phyloP scores from a whole-genome alignment of 1,284 basidiomycete species.

The Coniferiporia sulphurascens region DNA sequence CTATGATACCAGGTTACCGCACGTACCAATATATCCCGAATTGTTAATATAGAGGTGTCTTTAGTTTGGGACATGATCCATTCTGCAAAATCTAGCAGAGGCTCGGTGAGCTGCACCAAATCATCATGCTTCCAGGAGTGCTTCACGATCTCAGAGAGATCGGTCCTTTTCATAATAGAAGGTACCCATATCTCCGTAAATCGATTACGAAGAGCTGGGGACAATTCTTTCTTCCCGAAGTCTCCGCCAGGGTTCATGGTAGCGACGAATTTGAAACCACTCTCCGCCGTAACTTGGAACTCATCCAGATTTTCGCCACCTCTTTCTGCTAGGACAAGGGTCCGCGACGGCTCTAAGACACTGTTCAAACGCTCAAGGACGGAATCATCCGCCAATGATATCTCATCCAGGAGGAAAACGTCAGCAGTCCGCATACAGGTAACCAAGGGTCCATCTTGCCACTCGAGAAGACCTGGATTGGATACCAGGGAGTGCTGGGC shows the following conservation, averaged over 20 bases:
- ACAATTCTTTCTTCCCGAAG: slow-evolving; percentile 98
- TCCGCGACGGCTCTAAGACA: slow-evolving; percentile 88
- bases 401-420: slow-evolving; percentile 92
- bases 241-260: slow-evolving; percentile 99
- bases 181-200: slow-evolving; percentile 99
- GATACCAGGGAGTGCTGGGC: slow-evolving; percentile 25
- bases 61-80: slow-evolving; percentile 73
- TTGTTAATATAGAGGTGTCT: slow-evolving; percentile 65
- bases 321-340: slow-evolving; percentile 90
- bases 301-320: slow-evolving; percentile 74
- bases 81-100: slow-evolving; percentile 75
- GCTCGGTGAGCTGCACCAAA: slow-evolving; percentile 57
- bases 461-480: slow-evolving; percentile 83
- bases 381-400: slow-evolving; percentile 97
- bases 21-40: slow-evolving; percentile 88
- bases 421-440: slow-evolving; percentile 87
- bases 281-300: slow-evolving; percentile 60
- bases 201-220: slow-evolving; percentile 93
- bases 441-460: slow-evolving; percentile 94
- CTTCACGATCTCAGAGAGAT: slow-evolving; percentile 78
- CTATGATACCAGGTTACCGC: neutral
- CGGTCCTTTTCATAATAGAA: slow-evolving; percentile 68
- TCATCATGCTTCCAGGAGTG: slow-evolving; percentile 62
- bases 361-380: slow-evolving; percentile 97
- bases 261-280: slow-evolving; percentile 85